phyloP scores from a whole-genome alignment of 352 stramenopile genomes.

The Globisporangium echinulatum region DNA sequence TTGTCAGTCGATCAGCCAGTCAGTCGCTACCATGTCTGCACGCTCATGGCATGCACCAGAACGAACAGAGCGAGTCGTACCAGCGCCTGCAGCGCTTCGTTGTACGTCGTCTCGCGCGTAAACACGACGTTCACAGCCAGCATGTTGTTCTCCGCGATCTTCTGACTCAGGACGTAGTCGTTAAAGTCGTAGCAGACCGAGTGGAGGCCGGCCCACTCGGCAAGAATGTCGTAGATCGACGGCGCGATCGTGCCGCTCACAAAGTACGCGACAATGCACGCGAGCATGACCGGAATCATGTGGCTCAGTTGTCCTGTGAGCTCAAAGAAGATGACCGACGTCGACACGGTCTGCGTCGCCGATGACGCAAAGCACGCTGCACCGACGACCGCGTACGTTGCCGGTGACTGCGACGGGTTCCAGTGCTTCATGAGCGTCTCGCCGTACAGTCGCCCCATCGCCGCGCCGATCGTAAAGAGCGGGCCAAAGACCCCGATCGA shows the following conservation, averaged over 20 bases:
- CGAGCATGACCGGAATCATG: slow-evolving; percentile 80
- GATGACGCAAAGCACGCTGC: slow-evolving; percentile 88
- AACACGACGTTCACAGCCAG: slow-evolving; percentile 44
- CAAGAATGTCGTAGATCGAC: slow-evolving; percentile 83
- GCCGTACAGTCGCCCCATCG: slow-evolving; percentile 63
- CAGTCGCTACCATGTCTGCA: too few relatives aligned
- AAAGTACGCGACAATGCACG: slow-evolving; percentile 77
- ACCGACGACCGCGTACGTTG: slow-evolving; percentile 88
- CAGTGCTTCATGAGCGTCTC: slow-evolving; percentile 76
- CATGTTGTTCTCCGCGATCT: slow-evolving; percentile 64
- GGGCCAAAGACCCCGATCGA: slow-evolving; percentile 80
- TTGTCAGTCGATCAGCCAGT: neutral
- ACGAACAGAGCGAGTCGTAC: slow-evolving; percentile 3
- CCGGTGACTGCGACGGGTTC: slow-evolving; percentile 66
- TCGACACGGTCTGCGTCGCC: slow-evolving; percentile 87
- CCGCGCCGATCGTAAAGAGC: slow-evolving; percentile 77
- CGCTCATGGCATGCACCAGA: slow-evolving; percentile 14
- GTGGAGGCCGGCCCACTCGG: slow-evolving; percentile 70
- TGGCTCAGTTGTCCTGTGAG: slow-evolving; percentile 75
- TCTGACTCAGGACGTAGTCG: slow-evolving; percentile 66
- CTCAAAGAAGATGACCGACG: slow-evolving; percentile 84
- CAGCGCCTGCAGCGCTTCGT: slow-evolving; percentile 52
- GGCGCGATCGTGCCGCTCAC: slow-evolving; percentile 67
- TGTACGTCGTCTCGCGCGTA: slow-evolving; percentile 70
- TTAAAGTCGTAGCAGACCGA: slow-evolving; percentile 81